Conservation (phyloP, 257 asterid genomes). For the Handroanthus guayacan region DNA sequence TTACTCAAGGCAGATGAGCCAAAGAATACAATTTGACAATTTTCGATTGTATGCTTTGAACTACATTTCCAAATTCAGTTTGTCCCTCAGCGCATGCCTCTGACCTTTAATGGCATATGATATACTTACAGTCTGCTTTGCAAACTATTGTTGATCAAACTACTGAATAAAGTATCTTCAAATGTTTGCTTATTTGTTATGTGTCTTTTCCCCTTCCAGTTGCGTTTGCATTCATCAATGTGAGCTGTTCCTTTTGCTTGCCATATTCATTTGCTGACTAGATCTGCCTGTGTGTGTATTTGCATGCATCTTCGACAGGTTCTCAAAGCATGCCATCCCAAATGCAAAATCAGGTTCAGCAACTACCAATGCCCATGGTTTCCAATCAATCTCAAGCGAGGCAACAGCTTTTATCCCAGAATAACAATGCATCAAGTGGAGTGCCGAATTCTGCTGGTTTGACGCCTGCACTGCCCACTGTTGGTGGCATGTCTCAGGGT, state of each 20-base stretch:
- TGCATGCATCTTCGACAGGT: conserved; percentile 49
- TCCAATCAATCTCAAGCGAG: conserved; percentile 79
- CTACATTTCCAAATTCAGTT: background rate
- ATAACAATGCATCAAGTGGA: conserved; percentile 66
- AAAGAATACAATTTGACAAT: background rate
- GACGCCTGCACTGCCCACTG: conserved; percentile 64
- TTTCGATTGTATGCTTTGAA: background rate
- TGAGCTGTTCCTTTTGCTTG: conserved; percentile 18
- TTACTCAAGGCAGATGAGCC: conserved; percentile 3
- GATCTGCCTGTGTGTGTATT: conserved; percentile 25
- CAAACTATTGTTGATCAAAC: conserved; percentile 5
- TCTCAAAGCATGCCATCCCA: conserved; percentile 81
- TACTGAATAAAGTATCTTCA: background rate
- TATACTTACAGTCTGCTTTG: conserved; percentile 16
- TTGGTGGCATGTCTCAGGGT: conserved; percentile 66
- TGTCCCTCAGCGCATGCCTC: conserved; percentile 4
- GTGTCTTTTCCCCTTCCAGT: background rate
- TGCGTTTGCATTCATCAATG: conserved; percentile 25
- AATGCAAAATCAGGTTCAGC: conserved; percentile 80
- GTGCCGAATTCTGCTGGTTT: conserved; percentile 73
- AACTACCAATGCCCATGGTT: conserved; percentile 60
- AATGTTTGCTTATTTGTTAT: background rate
- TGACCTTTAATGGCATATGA: conserved; percentile 9
- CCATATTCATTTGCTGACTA: conserved; percentile 23
- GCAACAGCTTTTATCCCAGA: conserved; percentile 79